Base-by-base conservation (phyloP, 2,329 filamentous ascomycete genomes). In the Cordyceps cateniannulata region DNA sequence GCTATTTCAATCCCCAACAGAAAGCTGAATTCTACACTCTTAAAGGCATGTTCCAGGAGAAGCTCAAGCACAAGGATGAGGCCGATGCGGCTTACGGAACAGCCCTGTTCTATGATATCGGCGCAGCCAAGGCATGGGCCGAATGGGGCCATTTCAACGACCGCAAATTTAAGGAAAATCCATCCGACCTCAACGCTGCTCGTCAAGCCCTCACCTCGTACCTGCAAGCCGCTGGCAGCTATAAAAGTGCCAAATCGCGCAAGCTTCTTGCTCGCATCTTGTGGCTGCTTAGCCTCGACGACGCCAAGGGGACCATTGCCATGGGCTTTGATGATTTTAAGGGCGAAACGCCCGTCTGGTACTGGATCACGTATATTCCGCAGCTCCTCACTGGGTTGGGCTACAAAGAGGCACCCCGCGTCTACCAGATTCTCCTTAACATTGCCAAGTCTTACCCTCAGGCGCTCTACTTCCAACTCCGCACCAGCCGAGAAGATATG, bases 61-160 rank as follows among this genome's bases (percentile, higher is more conserved):
- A 96, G 73, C 82, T 99, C 10, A 87, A 87, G 61, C 90, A 97
- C 68, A 92, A 92, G 71, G 88, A 90, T 3, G 95, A 99, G 63
- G 93, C 95, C 5, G 93, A 96, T 67, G 88, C 91, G 62, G 93
- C 96, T 0, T 99, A 96, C 71, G 95, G 95, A 54, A 96, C 93
- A 55, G 96, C 95, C 0, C 76, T 99, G 63, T 98, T 93, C 77
- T 98, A 96, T 68, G 96, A 99, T 68, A 91, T 99, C 66, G 89
- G 92, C 67, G 85, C 96, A 54, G 90, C 95, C 4, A 99, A 99
- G 76, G 95, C 95, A 3, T 99, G 95, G 95, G 93, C 95, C 18
- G 95, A 99, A 77, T 99, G 95, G 95, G 95, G 95, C 55, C 92
- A 96, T 70, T 99, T 96, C 80, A 98, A 96, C 69, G 95, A 99